Evolutionary conservation across 2,329 filamentous ascomycete genomes (phyloP), one percentile per base, ranked within the genome.

Genomic region (Pestalotiopsis sp.): DNA sequence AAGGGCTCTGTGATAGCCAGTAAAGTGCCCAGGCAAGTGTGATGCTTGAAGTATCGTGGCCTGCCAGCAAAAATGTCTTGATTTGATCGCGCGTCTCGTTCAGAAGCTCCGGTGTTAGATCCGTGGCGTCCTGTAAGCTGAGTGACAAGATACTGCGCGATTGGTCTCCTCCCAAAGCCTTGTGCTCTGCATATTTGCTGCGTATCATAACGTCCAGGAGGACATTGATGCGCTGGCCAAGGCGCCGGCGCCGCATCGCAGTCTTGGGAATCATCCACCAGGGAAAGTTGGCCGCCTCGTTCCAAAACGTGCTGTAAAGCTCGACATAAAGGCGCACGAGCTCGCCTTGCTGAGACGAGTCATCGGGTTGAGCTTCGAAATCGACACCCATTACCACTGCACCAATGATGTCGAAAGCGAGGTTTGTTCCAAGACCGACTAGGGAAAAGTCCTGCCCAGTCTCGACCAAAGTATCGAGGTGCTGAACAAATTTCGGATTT

Each of bases 381-480:
- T 81, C 74, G 9, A 74, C 72, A 31, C 20, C 45, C 78, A 81
- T 78, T 2, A 78, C 76, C 12, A 80, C 78, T 59, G 63, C 72
- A 57, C 78, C 79, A 45, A 82, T 81, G 17, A 82, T 78, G 66
- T 84, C 81, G 63, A 83, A 82, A 1, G 81, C 80, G 3, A 83
- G 72, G 56, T 76, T 76, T 4, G 75, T 74, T 27, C 73, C 71
- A 4, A 76, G 71, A 4, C 66, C 69, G 57, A 74, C 74, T 4
- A 79, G 65, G 2, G 69, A 69, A 49, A 81, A 77, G 3, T 72
- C 73, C 4, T 78, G 71, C 20, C 72, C 74, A 3, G 74, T 75
- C 11, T 58, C 27, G 25, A 75, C 75, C 49, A 76, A 74, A 23
- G 68, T 67, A 61, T 81, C 79, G 11, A 82, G 73, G 57, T 17